phyloP scores from a whole-genome alignment of 139 green algal genomes.

The Micromonas pusilla region DNA sequence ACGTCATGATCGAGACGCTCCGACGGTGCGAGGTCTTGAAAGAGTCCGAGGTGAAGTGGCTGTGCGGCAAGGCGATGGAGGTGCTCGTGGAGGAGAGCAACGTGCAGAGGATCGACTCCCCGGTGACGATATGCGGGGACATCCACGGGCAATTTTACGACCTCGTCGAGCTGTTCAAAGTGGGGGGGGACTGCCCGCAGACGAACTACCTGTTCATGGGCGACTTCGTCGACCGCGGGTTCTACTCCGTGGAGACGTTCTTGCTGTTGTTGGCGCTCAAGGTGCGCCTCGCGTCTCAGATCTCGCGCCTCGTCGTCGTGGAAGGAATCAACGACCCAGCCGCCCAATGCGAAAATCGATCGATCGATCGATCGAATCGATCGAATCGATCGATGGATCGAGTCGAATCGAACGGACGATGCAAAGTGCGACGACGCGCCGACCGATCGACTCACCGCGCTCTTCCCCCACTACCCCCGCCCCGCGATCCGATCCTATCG shows the following conservation, averaged over 20 bases:
- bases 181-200: constrained; percentile 90
- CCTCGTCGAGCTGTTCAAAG: constrained; percentile 95
- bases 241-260: constrained; percentile 98
- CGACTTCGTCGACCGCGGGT: constrained; percentile 97
- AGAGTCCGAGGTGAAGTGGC: constrained; percentile 85
- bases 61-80: constrained; percentile 90
- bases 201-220: constrained; percentile 99
- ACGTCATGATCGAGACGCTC: constrained; percentile 91
- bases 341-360: background rate
- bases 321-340: background rate
- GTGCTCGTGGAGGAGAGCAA: constrained; percentile 97
- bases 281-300: constrained; percentile 43
- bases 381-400: too few relatives aligned
- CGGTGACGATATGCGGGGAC: constrained; percentile 90
- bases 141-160: constrained; percentile 97
- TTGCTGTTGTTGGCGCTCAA: constrained; percentile 95
- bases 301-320: background rate
- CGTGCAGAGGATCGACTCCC: constrained; percentile 89
- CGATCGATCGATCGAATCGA: too few relatives aligned
- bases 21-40: constrained; percentile 85
- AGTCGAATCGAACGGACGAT: too few relatives aligned
- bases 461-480: too few relatives aligned
- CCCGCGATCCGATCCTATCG: too few relatives aligned
- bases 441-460: too few relatives aligned
- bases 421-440: too few relatives aligned